Evolutionary conservation across 768 basidiomycete species (phyloP).

Genomic region (Tylopilus plumbeoviolaceoides): DNA sequence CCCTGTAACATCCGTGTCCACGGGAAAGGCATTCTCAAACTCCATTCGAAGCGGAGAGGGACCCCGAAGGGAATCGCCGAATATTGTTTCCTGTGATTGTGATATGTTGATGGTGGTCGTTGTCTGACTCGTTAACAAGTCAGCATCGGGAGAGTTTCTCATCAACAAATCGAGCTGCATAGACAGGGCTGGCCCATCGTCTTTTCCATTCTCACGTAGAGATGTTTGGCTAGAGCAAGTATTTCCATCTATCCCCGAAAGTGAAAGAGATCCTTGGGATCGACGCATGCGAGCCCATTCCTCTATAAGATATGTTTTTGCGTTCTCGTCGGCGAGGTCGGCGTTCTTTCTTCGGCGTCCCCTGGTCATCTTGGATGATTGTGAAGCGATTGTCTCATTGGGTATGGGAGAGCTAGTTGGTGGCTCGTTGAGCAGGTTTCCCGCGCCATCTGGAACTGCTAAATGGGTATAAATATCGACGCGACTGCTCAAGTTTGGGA

Average conservation of each 20-base stretch:
- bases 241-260: constrained; percentile 8
- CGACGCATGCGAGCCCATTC: constrained; percentile 30
- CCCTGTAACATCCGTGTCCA: not conserved
- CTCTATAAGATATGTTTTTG: constrained; percentile 25
- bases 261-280: constrained; percentile 23
- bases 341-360: constrained; percentile 14
- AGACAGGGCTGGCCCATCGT: not conserved
- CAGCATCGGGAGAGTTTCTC: not conserved
- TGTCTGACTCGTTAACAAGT: not conserved
- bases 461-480: constrained; percentile 29
- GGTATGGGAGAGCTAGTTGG: constrained; percentile 3
- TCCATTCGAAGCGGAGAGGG: not conserved
- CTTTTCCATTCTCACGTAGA: not conserved
- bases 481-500: constrained; percentile 9
- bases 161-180: not conserved
- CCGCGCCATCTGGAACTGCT: constrained; percentile 18
- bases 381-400: not conserved
- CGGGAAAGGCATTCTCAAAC: not conserved
- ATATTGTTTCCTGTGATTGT: constrained; percentile 1
- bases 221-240: not conserved
- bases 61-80: not conserved
- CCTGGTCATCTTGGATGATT: constrained; percentile 7
- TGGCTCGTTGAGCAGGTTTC: constrained; percentile 8
- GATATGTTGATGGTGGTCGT: not conserved
- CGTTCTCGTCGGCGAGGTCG: constrained; percentile 19